Evolutionary conservation across 2,329 filamentous ascomycete species (phyloP).

Genomic region (Xylaria polymorpha): DNA sequence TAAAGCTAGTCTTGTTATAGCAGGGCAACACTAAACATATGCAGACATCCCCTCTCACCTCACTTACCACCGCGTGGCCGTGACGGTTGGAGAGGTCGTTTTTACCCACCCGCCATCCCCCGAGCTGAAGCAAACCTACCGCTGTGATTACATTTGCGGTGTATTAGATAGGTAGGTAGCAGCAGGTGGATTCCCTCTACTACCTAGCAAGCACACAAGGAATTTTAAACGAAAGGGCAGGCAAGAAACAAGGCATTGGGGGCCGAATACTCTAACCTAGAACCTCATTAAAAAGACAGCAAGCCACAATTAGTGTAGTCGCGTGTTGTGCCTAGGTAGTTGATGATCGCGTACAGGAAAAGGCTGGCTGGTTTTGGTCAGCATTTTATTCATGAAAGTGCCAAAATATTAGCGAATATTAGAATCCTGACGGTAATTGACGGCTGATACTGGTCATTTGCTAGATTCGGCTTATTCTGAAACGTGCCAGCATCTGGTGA

Average conservation of each 20-base stretch:
- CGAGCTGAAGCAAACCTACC: not conserved
- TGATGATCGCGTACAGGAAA: not conserved
- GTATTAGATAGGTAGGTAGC: not conserved
- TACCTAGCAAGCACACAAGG: not conserved
- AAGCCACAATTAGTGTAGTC: not conserved
- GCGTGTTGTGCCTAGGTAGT: not conserved
- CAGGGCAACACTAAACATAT: not conserved
- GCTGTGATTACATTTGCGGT: not conserved
- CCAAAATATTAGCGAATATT: not conserved
- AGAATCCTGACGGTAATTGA: not conserved
- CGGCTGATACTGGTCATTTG: not conserved
- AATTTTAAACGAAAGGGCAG: not conserved
- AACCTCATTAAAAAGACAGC: too few species aligned
- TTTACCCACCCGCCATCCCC: not conserved
- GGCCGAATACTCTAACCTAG: not conserved
- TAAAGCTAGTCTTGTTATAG: constrained; percentile 3
- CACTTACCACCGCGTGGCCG: too few species aligned
- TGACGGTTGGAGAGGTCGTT: too few species aligned
- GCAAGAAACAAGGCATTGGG: not conserved
- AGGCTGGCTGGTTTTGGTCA: not conserved
- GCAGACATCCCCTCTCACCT: not conserved
- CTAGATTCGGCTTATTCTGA: not conserved
- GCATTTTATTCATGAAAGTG: constrained; percentile 7
- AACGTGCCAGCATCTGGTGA: not conserved
- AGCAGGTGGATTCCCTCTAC: not conserved